Evolutionary conservation across 2,329 filamentous ascomycete species (phyloP), one percentile per base, ranked within the genome.

Genomic region (Magnaporthiopsis rhizophila): DNA sequence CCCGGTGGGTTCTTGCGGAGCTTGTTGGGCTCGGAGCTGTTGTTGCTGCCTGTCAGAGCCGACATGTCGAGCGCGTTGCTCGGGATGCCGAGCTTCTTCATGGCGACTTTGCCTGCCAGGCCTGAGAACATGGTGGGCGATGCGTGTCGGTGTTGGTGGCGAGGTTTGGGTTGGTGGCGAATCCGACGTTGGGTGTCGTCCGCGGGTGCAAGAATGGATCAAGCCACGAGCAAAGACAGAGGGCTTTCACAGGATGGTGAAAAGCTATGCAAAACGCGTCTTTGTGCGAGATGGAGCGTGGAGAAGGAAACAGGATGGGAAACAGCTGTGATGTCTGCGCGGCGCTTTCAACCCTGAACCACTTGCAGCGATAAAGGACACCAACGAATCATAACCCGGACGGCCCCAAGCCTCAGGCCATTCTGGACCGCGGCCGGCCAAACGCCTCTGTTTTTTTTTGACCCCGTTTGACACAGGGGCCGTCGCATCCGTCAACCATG

Each of bases 51-150:
- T 69, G 67, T 45, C 76, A 75, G 66, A 71, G 70, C 68, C 50
- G 72, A 70, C 66, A 80, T 75, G 72, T 81, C 75, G 64, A 86
- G 74, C 60, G 79, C 73, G 68, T 85, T 76, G 72, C 77, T 80
- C 56, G 81, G 78, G 64, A 86, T 72, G 70, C 84, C 84, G 62
- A 79, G 79, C 71, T 84, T 85, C 68, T 79, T 83, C 68, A 87
- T 77, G 66, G 83, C 84, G 67, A 86, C 74, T 73, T 86, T 86
- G 59, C 83, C 83, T 21, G 80, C 79, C 65, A 87, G 74, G 68
- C 77, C 80, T 69, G 80, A 80, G 71, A 86, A 79, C 84, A 86
- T 86, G 64, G 70, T 74, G 71, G 26, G 30, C 34, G 34, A 7
- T 34, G 18, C 12, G 18, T 11, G n/a, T 59, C 13, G 28, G 30